Percentiles rank a stretch among this genome's conserved stretches.
phyloP scores from a whole-genome alignment of 768 basidiomycete species.

The Leucocoprinus sp. region DNA sequence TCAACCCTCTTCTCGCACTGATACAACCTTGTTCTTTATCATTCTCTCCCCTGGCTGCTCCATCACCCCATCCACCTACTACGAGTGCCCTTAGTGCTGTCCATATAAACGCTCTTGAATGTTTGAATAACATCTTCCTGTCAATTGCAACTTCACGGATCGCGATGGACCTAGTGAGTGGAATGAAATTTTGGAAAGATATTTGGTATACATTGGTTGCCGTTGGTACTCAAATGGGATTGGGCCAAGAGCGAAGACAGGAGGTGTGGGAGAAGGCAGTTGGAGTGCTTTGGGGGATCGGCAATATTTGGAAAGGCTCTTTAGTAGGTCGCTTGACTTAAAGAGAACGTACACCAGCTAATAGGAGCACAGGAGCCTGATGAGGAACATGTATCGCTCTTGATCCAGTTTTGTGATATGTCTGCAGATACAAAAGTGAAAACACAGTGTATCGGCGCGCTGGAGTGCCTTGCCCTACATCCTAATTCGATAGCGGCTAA shows the following conservation, averaged over 20 bases:
- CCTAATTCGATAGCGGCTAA: constrained; percentile 59
- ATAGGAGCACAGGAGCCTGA: constrained; percentile 37
- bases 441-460: constrained; percentile 78
- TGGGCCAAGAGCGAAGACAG: constrained; percentile 59
- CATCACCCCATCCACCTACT: constrained; percentile 79
- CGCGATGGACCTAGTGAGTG: constrained; percentile 38
- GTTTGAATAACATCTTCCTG: constrained; percentile 83
- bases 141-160: constrained; percentile 49
- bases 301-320: constrained; percentile 60
- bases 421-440: constrained; percentile 45
- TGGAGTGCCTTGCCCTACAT: constrained; percentile 76
- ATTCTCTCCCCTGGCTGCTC: constrained; percentile 62
- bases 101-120: constrained; percentile 81
- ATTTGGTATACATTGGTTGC: constrained; percentile 55
- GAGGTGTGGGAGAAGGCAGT: constrained; percentile 76
- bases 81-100: constrained; percentile 80
- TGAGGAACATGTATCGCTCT: constrained; percentile 49
- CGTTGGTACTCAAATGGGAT: constrained; percentile 50
- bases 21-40: constrained; percentile 73
- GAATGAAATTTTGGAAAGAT: constrained; percentile 51
- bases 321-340: constrained; percentile 36
- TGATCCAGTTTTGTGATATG: constrained; percentile 59
- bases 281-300: constrained; percentile 87
- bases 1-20: constrained; percentile 59
- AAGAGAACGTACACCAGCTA: neutral